Percentiles rank a stretch among this genome's conserved stretches.
These are phyloP conservation scores for Tripterygium wilfordii DNA, from an alignment of 177 flowering plant genomes.

Conservation along the genomic window DNA sequence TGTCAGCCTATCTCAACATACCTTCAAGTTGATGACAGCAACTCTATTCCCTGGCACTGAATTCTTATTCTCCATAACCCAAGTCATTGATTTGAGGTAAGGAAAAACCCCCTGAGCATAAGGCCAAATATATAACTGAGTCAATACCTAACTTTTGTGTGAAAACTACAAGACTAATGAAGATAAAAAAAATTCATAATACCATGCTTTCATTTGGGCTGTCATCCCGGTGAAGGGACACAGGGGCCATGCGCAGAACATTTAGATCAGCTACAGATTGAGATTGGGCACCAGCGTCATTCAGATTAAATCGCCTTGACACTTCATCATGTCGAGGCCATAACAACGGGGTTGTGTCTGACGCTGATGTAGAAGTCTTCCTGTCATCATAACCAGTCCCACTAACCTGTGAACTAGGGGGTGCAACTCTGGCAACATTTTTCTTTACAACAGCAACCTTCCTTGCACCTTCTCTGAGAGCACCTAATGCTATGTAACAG, in stretches of 20 bases:
- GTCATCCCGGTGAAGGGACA: conserved; percentile 59
- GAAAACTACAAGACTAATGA: too few relatives aligned
- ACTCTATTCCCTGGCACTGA: conserved; percentile 54
- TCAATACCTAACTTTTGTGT: too few relatives aligned
- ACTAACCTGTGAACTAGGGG: conserved; percentile 34
- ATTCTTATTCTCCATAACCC: conserved; percentile 77
- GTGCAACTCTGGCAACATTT: conserved; percentile 47
- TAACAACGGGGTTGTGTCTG: conserved; percentile 49
- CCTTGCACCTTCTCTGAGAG: conserved; percentile 58
- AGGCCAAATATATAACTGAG: too few relatives aligned
- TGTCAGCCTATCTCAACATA: conserved; percentile 12
- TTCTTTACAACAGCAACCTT: conserved; percentile 51
- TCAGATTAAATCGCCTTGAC: conserved; percentile 39
- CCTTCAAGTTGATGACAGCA: conserved; percentile 79
- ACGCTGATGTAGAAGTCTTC: conserved; percentile 22
- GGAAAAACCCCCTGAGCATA: conserved; percentile 49
- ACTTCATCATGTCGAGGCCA: conserved; percentile 72
- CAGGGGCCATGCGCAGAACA: conserved; percentile 56
- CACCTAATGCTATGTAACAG: conserved; percentile 48
- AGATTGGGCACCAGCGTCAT: conserved; percentile 36
- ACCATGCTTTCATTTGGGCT: conserved; percentile 58
- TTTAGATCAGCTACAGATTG: conserved; percentile 42
- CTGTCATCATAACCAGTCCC: conserved; percentile 38
- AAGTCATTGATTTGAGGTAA: conserved; percentile 83
- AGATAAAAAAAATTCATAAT: conserved; percentile 4